These are phyloP conservation scores for Botrytis tulipae DNA, from an alignment of 2,329 filamentous ascomycete species.

Conservation along the genomic window DNA sequence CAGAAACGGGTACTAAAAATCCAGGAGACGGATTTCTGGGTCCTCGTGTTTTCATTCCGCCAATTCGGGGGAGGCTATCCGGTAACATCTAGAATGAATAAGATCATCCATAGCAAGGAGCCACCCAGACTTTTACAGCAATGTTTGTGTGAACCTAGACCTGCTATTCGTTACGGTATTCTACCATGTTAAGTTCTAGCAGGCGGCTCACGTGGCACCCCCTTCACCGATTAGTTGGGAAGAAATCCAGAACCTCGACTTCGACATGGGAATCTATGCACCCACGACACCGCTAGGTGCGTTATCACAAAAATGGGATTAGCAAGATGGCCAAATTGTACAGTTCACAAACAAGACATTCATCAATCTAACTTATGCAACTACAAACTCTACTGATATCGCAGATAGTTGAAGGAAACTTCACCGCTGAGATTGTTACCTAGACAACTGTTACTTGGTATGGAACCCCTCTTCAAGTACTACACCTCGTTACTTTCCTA, in stretches of 20 bases:
- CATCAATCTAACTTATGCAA: conserved; percentile 21
- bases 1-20: conserved; percentile 12
- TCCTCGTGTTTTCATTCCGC: conserved; percentile 18
- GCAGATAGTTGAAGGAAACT: conserved; percentile 15
- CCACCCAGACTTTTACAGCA: conserved; percentile 1
- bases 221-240: conserved; percentile 15
- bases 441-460: conserved; percentile 13
- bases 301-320: conserved; percentile 12
- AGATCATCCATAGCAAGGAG: conserved; percentile 16
- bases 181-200: conserved; percentile 3
- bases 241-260: conserved; percentile 20
- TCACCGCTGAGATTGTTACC: conserved; percentile 23
- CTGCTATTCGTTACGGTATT: conserved; percentile 3
- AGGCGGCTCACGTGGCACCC: conserved; percentile 15
- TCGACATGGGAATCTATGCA: conserved; percentile 19
- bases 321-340: conserved; percentile 14
- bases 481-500: conserved; percentile 12
- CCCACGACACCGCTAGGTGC: conserved; percentile 14
- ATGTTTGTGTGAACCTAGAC: conserved; percentile 4
- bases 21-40: conserved; percentile 21
- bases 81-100: conserved; percentile 21
- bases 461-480: conserved; percentile 16
- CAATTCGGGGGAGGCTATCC: conserved; percentile 18
- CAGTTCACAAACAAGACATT: conserved; percentile 14
- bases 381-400: conserved; percentile 18